Conservation (phyloP, 2,329 filamentous ascomycete genomes). For the Tolypocladium tropicale region DNA sequence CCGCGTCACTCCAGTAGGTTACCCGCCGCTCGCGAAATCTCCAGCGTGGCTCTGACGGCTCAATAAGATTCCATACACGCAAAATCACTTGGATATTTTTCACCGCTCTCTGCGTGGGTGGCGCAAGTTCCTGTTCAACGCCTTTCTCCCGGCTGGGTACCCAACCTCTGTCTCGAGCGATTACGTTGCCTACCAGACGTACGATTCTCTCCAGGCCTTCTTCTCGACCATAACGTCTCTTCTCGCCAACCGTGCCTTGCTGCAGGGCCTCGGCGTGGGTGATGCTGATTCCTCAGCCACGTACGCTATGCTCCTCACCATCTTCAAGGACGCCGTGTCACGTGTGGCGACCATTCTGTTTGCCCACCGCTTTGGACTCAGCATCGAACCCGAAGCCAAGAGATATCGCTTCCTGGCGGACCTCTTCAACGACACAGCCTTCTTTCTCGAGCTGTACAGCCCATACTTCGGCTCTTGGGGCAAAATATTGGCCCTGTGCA, state of each 20-base stretch:
- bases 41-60: background rate
- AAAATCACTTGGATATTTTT: conserved; percentile 12
- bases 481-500: conserved; percentile 39
- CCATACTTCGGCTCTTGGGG: conserved; percentile 53
- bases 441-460: conserved; percentile 76
- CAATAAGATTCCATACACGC: conserved; percentile 2
- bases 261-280: conserved; percentile 73
- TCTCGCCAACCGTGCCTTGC: conserved; percentile 70
- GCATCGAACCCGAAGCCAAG: conserved; percentile 85
- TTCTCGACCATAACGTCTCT: conserved; percentile 72
- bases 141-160: conserved; percentile 82
- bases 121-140: conserved; percentile 41
- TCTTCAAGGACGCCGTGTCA: conserved; percentile 72
- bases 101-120: conserved; percentile 19
- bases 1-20: conserved; percentile 15
- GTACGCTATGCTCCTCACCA: conserved; percentile 68
- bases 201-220: conserved; percentile 75
- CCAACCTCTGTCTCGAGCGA: conserved; percentile 78
- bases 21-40: background rate
- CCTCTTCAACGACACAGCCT: conserved; percentile 77
- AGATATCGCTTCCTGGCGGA: conserved; percentile 80
- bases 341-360: conserved; percentile 79
- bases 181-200: conserved; percentile 64
- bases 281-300: conserved; percentile 72
- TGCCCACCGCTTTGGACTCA: conserved; percentile 69